Base-by-base conservation (phyloP, 768 basidiomycete species). In the Pleurotus platypus region DNA sequence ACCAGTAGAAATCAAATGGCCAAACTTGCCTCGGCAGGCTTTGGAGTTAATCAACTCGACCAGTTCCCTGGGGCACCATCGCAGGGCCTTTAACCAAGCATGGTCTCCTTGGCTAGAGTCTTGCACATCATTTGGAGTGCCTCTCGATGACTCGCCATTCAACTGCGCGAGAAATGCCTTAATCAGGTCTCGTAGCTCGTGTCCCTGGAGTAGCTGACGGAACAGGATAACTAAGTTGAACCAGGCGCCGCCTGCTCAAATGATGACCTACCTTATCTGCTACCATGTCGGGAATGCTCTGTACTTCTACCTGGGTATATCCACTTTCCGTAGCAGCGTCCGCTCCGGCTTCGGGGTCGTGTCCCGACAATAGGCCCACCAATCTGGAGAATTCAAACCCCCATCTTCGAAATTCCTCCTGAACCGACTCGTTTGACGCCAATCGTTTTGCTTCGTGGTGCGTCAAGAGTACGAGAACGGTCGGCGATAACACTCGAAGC, bases 31-130 rank as follows among this genome's bases (percentile, higher is more conserved):
- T 75, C 97, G 79, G 66, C 97, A 99, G 20, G 97, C 97, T 72
- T 93, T 95, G 8, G 94, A 97, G 69, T 98, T 95, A 63, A 93
- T 77, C 60, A 99, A 72, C 37, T 94, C 91, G 12, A 94, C 70
- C 51, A 98, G 76, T 55, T 81, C 84, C 50, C 77, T 78, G n/a
- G 97, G 97, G 68, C 91, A 94, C 78, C 82, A 85, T 22, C 90
- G 83, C 40, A 95, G 68, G 46, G 84, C 86, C 65, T 80, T 82
- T 64, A 89, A 71, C 93, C 92, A 92, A 65, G 64, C 50, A 57
- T 73, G 70, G 49, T 73, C 71, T 43, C 66, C 70, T 27, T 64
- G 65, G 27, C 22, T 35, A 15, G 65, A 62, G 9, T 63, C 55
- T 51, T 62, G 57, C 55, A 58, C 49, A 46, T 60, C 55, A 55